Percentiles rank a stretch among this genome's conserved stretches.
Evolutionary conservation across 257 asterid species (phyloP).

Genomic region (Fraxinus excelsior): DNA sequence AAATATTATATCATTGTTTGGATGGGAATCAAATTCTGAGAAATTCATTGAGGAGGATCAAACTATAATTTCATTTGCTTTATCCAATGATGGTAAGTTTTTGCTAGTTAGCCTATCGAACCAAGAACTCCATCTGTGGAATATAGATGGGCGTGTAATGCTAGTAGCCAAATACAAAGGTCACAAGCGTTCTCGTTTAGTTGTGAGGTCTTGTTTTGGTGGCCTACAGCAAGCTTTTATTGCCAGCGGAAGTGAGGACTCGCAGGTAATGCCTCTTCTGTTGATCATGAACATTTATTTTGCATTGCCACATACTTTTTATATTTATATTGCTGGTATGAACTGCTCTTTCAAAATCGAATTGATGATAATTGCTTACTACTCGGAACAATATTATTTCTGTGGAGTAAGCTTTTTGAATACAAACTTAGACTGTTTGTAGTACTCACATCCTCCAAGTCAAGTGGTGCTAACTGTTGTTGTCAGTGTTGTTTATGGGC

Average conservation of each 20-base stretch:
- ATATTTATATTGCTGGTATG: neutral
- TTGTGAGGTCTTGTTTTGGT: constrained; percentile 34
- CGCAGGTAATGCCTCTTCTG: constrained; percentile 15
- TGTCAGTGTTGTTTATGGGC: neutral
- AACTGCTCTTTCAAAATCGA: neutral
- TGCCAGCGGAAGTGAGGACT: constrained; percentile 36
- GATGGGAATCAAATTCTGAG: constrained; percentile 11
- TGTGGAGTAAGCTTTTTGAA: neutral
- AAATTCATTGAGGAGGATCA: constrained; percentile 15
- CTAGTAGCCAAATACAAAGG: constrained; percentile 18
- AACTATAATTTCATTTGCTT: constrained; percentile 20
- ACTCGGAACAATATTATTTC: neutral
- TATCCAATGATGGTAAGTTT: constrained; percentile 25
- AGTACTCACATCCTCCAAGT: neutral
- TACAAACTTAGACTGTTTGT: neutral
- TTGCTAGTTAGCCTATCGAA: constrained; percentile 27
- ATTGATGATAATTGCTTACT: neutral
- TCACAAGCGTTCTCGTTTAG: constrained; percentile 19
- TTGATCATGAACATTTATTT: neutral
- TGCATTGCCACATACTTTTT: neutral
- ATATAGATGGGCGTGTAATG: constrained; percentile 9
- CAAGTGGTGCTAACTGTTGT: neutral
- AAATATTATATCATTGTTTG: constrained; percentile 6
- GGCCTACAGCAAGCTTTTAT: constrained; percentile 26
- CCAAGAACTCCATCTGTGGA: constrained; percentile 29